phyloP scores from a whole-genome alignment of 768 basidiomycete genomes.

The Asterophora parasitica region DNA sequence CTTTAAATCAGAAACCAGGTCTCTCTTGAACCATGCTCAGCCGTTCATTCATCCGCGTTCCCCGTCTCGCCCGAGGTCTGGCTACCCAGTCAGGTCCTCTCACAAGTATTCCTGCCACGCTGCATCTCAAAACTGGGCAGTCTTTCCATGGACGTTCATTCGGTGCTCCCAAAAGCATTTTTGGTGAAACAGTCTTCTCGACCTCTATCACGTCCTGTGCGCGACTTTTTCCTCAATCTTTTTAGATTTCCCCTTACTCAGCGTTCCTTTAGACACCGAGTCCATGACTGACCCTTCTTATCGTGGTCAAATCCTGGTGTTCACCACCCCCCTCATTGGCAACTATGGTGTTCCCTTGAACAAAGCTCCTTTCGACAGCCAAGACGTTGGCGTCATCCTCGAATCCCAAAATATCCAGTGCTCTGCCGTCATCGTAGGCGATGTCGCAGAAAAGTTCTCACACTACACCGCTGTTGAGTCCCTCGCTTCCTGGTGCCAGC shows the following conservation, averaged over 20 bases:
- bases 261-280: slow-evolving; percentile 74
- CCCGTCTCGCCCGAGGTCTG: slow-evolving; percentile 52
- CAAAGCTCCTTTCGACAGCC: slow-evolving; percentile 60
- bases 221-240: slow-evolving; percentile 23
- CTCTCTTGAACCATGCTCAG: slow-evolving; percentile 44
- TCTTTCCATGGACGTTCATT: slow-evolving; percentile 88
- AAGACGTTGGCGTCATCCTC: slow-evolving; percentile 82
- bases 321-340: slow-evolving; percentile 96
- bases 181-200: slow-evolving; percentile 97
- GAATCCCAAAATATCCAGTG: slow-evolving; percentile 91
- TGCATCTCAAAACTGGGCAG: slow-evolving; percentile 93
- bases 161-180: slow-evolving; percentile 81
- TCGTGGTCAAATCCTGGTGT: slow-evolving; percentile 95
- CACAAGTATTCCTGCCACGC: slow-evolving; percentile 61
- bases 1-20: slow-evolving; percentile 23
- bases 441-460: slow-evolving; percentile 92
- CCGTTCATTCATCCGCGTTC: slow-evolving; percentile 46
- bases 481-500: slow-evolving; percentile 88
- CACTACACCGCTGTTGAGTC: slow-evolving; percentile 94
- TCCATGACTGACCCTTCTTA: slow-evolving; percentile 99
- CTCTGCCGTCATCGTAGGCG: slow-evolving; percentile 87
- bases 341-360: slow-evolving; percentile 97
- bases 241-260: slow-evolving; percentile 4
- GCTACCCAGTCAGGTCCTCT: slow-evolving; percentile 59
- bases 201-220: slow-evolving; percentile 97